These are phyloP conservation scores for Epichloe coenophiala DNA, from an alignment of 2,329 filamentous ascomycete species.

Conservation along the genomic window DNA sequence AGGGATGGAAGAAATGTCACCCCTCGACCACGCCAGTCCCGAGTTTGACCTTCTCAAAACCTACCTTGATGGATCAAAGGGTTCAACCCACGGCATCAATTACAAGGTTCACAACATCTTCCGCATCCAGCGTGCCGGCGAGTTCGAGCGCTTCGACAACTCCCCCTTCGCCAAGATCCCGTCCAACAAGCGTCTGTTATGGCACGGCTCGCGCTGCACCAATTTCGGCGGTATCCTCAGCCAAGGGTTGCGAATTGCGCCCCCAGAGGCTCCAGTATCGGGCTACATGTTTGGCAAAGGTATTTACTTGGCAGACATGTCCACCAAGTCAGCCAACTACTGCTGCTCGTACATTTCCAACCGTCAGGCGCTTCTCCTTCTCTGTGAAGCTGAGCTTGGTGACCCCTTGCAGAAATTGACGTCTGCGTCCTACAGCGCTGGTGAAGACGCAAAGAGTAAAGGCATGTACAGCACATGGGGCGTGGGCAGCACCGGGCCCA, in stretches of 20 bases:
- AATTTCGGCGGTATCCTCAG: constrained; percentile 82
- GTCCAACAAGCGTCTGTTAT: constrained; percentile 64
- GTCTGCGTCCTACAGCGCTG: constrained; percentile 46
- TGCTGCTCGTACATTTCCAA: constrained; percentile 49
- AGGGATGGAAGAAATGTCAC: constrained; percentile 62
- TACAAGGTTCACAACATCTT: constrained; percentile 65
- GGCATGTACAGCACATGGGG: constrained; percentile 59
- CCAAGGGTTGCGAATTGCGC: constrained; percentile 81
- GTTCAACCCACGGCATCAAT: constrained; percentile 47
- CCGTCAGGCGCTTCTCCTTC: constrained; percentile 59
- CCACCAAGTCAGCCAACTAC: constrained; percentile 70
- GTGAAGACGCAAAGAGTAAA: constrained; percentile 42
- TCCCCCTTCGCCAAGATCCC: constrained; percentile 37
- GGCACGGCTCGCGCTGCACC: constrained; percentile 74
- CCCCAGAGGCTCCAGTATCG: constrained; percentile 63
- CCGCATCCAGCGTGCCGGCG: constrained; percentile 64
- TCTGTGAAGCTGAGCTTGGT: constrained; percentile 70
- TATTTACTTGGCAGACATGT: constrained; percentile 78
- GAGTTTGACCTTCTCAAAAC: constrained; percentile 54
- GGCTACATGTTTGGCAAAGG: constrained; percentile 90
- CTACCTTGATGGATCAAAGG: constrained; percentile 57
- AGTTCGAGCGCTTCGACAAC: constrained; percentile 52
- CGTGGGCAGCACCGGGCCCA: constrained; percentile 49
- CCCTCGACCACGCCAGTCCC: constrained; percentile 39
- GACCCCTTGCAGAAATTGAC: constrained; percentile 55